A percentile compares a stretch with the other conserved stretches of the same genome.
Conservation (phyloP, 2,329 filamentous ascomycete genomes). For the Paecilomyces sp. region DNA sequence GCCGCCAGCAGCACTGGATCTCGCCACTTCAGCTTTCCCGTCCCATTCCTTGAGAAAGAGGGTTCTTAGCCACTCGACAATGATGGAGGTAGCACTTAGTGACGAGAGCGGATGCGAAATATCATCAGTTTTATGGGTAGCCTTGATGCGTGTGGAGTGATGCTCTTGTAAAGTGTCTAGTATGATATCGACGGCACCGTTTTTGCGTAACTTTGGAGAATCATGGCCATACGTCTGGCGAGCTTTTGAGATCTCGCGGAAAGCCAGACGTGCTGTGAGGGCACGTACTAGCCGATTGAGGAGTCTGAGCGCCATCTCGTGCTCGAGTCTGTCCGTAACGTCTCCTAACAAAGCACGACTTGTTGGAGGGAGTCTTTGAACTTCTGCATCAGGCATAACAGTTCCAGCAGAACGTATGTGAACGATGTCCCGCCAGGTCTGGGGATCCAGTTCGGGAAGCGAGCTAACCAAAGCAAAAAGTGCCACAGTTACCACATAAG, state of each 20-base stretch:
- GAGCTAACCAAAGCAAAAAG: conserved; percentile 32
- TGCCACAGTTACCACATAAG: conserved; percentile 29
- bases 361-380: conserved; percentile 23
- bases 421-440: conserved; percentile 33
- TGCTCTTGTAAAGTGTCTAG: conserved; percentile 28
- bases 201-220: conserved; percentile 18
- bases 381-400: conserved; percentile 29
- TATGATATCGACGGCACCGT: conserved; percentile 28
- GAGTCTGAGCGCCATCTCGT: conserved; percentile 45
- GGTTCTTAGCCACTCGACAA: conserved; percentile 46
- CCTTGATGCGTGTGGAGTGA: conserved; percentile 9
- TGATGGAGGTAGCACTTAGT: conserved; percentile 23
- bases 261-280: conserved; percentile 43
- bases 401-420: conserved; percentile 35
- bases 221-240: conserved; percentile 22
- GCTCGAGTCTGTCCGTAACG: conserved; percentile 40
- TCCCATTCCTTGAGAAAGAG: conserved; percentile 77
- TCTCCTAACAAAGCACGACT: conserved; percentile 25
- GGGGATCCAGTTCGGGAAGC: conserved; percentile 27
- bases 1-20: conserved; percentile 66
- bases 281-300: conserved; percentile 43
- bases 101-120: conserved; percentile 9
- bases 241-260: conserved; percentile 40
- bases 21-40: conserved; percentile 61
- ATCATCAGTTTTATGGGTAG: background rate